phyloP scores from a whole-genome alignment of 306 rosid genomes.

The Sphenostylis stenocarpa region DNA sequence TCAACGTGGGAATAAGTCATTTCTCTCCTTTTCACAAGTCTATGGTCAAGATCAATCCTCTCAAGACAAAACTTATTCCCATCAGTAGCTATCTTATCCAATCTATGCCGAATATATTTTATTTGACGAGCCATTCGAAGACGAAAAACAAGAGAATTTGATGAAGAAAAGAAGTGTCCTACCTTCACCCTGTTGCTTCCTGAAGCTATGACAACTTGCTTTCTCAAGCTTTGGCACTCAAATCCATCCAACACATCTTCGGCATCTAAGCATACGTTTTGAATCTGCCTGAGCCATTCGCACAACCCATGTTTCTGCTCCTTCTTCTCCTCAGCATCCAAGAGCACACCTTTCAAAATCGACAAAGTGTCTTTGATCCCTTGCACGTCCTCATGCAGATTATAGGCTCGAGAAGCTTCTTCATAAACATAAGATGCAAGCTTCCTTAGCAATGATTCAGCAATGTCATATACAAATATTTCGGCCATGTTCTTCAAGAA shows the following conservation, averaged over 20 bases:
- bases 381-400: not conserved
- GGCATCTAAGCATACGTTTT: not conserved
- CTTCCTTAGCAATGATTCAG: slow-evolving; percentile 4
- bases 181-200: slow-evolving; percentile 9
- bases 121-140: slow-evolving; percentile 5
- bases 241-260: slow-evolving; percentile 18
- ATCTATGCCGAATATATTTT: not conserved
- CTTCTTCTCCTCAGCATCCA: slow-evolving; percentile 26
- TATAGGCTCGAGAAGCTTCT: slow-evolving; percentile 10
- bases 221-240: not conserved
- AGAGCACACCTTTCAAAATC: not conserved
- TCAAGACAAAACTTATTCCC: slow-evolving; percentile 8
- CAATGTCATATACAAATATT: not conserved
- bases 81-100: slow-evolving; percentile 27
- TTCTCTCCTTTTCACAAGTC: not conserved
- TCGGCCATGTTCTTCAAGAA: not conserved
- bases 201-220: slow-evolving; percentile 1
- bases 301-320: not conserved
- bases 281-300: slow-evolving; percentile 18
- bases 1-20: slow-evolving; percentile 22
- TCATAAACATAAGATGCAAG: slow-evolving; percentile 3
- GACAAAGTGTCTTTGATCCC: not conserved
- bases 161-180: slow-evolving; percentile 1
- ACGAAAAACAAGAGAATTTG: slow-evolving; percentile 20
- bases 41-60: not conserved